Conservation (phyloP, 2,329 filamentous ascomycete genomes). For the Dactylonectria estremocensis region DNA sequence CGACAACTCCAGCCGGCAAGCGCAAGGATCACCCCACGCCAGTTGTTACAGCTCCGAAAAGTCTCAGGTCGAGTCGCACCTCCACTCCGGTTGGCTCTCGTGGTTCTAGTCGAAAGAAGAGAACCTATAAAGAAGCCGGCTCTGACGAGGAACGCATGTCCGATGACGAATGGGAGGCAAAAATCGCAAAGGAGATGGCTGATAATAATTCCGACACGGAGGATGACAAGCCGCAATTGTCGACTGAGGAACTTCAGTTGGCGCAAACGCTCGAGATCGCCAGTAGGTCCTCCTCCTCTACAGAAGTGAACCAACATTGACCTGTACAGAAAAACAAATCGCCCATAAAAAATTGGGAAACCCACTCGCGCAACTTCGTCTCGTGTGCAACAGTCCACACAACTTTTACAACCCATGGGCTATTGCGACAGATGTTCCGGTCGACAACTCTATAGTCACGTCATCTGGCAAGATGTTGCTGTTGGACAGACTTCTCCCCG, state of each 20-base stretch:
- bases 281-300: slow-evolving; percentile 66
- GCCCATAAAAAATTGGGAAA: slow-evolving; percentile 93
- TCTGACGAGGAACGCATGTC: slow-evolving; percentile 76
- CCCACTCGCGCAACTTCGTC: slow-evolving; percentile 89
- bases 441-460: slow-evolving; percentile 88
- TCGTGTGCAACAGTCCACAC: slow-evolving; percentile 94
- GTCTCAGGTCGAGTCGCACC: slow-evolving; percentile 79
- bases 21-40: slow-evolving; percentile 51
- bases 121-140: slow-evolving; percentile 68
- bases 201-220: slow-evolving; percentile 57
- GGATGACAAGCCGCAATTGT: slow-evolving; percentile 48
- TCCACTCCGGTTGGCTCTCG: slow-evolving; percentile 78
- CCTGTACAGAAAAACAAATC: slow-evolving; percentile 80
- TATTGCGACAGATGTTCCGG: slow-evolving; percentile 67
- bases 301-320: slow-evolving; percentile 43
- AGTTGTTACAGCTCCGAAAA: slow-evolving; percentile 70
- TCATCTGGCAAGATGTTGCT: slow-evolving; percentile 97
- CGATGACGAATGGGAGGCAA: slow-evolving; percentile 87
- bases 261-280: slow-evolving; percentile 81
- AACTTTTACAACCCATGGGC: slow-evolving; percentile 97
- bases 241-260: slow-evolving; percentile 74
- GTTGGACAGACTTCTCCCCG: slow-evolving; percentile 86
- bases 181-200: slow-evolving; percentile 75
- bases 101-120: slow-evolving; percentile 65
- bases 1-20: slow-evolving; percentile 47